Conservation (phyloP, 106 monocot species). For the Phalaenopsis aphrodite region DNA sequence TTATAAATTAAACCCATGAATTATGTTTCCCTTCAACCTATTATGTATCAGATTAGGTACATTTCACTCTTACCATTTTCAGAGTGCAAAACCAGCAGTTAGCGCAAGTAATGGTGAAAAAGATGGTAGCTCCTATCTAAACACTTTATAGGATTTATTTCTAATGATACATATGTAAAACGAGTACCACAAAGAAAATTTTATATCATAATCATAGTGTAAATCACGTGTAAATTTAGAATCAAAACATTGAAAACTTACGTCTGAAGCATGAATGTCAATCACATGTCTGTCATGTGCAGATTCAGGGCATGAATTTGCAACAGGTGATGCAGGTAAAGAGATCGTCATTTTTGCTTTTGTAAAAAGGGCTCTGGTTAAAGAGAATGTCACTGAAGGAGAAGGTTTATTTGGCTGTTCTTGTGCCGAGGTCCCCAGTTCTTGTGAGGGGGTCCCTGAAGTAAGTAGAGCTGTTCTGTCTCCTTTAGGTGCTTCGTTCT, state of each 20-base stretch:
- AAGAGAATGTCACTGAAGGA: slow-evolving; percentile 47
- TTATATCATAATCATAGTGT: background rate
- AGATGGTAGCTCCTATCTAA: background rate
- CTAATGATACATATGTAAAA: slow-evolving; percentile 3
- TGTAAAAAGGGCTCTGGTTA: slow-evolving; percentile 24
- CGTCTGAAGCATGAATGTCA: slow-evolving; percentile 42
- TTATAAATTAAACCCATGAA: background rate
- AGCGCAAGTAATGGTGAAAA: background rate
- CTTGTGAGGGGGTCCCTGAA: slow-evolving; percentile 41
- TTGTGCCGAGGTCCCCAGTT: slow-evolving; percentile 36
- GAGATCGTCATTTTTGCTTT: slow-evolving; percentile 55
- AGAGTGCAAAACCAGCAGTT: background rate
- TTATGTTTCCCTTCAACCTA: background rate
- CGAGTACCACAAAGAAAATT: no score
- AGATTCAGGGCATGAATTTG: slow-evolving; percentile 18
- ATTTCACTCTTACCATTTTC: background rate
- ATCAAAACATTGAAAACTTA: slow-evolving; percentile 29
- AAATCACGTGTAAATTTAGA: background rate
- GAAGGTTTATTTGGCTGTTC: slow-evolving; percentile 51
- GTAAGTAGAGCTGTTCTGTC: slow-evolving; percentile 53
- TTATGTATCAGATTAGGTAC: background rate
- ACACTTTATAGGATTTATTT: background rate
- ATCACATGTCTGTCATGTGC: slow-evolving; percentile 39
- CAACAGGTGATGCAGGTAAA: slow-evolving; percentile 77
- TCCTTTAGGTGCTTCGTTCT: slow-evolving; percentile 34